Evolutionary conservation across 1,284 basidiomycete genomes (phyloP).

Genomic region (Microbotryomycetes sp.): DNA sequence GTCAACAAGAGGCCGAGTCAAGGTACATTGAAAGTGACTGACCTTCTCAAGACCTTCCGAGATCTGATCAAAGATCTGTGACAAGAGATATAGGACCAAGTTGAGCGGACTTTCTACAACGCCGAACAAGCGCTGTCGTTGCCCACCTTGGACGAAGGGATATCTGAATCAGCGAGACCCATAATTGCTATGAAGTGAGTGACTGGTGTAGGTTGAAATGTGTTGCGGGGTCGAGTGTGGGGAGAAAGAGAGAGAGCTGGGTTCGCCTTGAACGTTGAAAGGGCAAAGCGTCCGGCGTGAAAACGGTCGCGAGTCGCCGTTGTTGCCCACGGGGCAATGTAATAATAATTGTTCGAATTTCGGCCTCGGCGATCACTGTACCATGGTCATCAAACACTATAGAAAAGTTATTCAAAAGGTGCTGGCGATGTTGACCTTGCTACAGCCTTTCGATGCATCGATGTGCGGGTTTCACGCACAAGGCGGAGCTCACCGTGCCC

Average conservation of each 20-base stretch:
- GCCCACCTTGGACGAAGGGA: slow-evolving; percentile 13
- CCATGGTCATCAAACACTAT: too few relatives aligned
- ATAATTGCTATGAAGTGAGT: slow-evolving; percentile 12
- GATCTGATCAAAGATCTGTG: slow-evolving; percentile 35
- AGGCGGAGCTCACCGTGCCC: too few relatives aligned
- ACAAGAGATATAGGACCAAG: slow-evolving; percentile 2
- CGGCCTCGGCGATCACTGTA: too few relatives aligned
- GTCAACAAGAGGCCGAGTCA: background rate
- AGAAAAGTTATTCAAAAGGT: too few relatives aligned
- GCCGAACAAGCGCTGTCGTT: background rate
- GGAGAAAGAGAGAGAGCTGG: background rate
- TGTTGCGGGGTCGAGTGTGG: background rate
- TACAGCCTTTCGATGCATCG: too few relatives aligned
- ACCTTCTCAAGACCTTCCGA: slow-evolving; percentile 25
- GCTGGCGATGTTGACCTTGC: too few relatives aligned
- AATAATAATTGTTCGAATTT: too few relatives aligned
- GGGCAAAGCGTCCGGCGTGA: too few relatives aligned
- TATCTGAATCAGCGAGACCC: slow-evolving; percentile 24
- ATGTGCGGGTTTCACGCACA: too few relatives aligned
- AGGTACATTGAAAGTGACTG: background rate
- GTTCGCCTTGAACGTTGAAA: background rate
- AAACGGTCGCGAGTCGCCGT: too few relatives aligned
- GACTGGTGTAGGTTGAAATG: too few relatives aligned
- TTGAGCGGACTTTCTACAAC: background rate
- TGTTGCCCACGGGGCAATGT: too few relatives aligned